phyloP scores from a whole-genome alignment of 228 moss, liverwort and hornwort species.

The Sphagnum fallax region DNA sequence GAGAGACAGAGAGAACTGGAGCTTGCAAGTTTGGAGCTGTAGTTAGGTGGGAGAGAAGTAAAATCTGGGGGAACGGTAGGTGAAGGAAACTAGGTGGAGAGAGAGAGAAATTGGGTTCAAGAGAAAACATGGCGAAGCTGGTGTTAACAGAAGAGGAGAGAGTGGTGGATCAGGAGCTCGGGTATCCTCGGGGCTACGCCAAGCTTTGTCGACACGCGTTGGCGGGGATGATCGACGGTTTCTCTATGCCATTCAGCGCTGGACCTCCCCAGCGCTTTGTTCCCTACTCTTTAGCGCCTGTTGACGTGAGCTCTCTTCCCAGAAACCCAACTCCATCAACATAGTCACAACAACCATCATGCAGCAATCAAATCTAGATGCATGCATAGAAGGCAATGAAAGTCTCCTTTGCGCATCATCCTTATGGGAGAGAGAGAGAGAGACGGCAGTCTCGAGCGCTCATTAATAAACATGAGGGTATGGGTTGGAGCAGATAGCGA shows the following conservation, averaged over 20 bases:
- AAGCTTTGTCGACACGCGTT: conserved; percentile 52
- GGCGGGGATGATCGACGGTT: conserved; percentile 45
- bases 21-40: too few species aligned
- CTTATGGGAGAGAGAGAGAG: too few species aligned
- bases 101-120: not conserved
- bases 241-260: conserved; percentile 42
- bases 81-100: not conserved
- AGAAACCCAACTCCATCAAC: not conserved
- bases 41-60: too few species aligned
- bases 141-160: conserved; percentile 46
- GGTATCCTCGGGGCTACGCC: conserved; percentile 48
- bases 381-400: too few species aligned
- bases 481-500: conserved; percentile 23
- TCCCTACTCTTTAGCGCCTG: conserved; percentile 47
- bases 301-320: conserved; percentile 30
- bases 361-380: too few species aligned
- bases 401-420: too few species aligned
- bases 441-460: too few species aligned
- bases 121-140: conserved; percentile 10
- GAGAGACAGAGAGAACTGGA: too few species aligned
- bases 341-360: too few species aligned
- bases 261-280: conserved; percentile 64
- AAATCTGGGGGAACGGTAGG: too few species aligned
- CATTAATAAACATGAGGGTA: too few species aligned
- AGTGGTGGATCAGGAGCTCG: conserved; percentile 41